Percentiles rank a stretch among this genome's conserved stretches.
Evolutionary conservation across 2,329 filamentous ascomycete genomes (phyloP).

Genomic region (Xylariaceae sp.): DNA sequence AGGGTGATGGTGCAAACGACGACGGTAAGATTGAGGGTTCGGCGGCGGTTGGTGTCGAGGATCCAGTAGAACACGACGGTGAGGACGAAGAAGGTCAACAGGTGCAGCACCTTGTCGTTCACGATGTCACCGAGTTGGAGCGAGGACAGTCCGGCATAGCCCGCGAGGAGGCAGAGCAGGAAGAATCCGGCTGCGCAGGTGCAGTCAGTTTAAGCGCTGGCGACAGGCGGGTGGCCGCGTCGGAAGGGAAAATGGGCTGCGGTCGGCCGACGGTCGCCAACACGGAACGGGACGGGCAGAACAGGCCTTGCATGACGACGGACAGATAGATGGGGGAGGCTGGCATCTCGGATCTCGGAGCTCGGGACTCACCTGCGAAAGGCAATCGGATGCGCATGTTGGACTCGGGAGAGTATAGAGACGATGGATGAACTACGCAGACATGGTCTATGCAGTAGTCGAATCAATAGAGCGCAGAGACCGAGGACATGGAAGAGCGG

Average conservation of each 20-base stretch:
- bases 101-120: slow-evolving; percentile 87
- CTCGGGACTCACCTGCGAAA: slow-evolving; percentile 66
- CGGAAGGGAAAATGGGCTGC: too few species aligned
- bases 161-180: slow-evolving; percentile 65
- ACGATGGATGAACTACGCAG: too few species aligned
- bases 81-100: slow-evolving; percentile 81
- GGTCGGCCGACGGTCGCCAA: too few species aligned
- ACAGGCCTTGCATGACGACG: too few species aligned
- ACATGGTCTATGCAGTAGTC: too few species aligned
- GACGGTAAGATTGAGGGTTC: slow-evolving; percentile 76
- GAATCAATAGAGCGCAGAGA: too few species aligned
- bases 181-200: slow-evolving; percentile 54
- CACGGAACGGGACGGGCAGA: too few species aligned
- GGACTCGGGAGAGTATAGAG: slow-evolving; percentile 2
- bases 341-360: too few species aligned
- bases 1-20: slow-evolving; percentile 67
- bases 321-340: too few species aligned
- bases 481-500: too few species aligned
- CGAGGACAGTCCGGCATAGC: slow-evolving; percentile 70
- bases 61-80: slow-evolving; percentile 95
- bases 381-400: slow-evolving; percentile 78
- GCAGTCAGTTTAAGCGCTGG: too few species aligned
- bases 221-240: too few species aligned
- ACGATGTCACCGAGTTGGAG: slow-evolving; percentile 49
- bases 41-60: slow-evolving; percentile 79